Evolutionary conservation across 2,329 filamentous ascomycete genomes (phyloP), one percentile per base, ranked within the genome.

Genomic region (Trichoderma semiorbis): DNA sequence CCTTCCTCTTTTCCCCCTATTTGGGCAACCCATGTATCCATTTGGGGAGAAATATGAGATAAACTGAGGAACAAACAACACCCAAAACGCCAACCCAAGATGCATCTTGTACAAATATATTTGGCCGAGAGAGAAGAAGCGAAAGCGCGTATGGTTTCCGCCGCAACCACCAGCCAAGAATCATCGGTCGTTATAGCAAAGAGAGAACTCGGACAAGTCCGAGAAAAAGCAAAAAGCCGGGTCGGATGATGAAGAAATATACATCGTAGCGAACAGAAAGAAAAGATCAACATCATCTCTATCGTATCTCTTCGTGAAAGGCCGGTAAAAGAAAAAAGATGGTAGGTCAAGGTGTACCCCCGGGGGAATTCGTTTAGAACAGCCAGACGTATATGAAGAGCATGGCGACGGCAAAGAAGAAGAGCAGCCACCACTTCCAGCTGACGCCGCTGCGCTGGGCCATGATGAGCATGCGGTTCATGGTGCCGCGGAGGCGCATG

Each of bases 381-480:
- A 97, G 81, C 95, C 95, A 98, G 72, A 98, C 95, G 81, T 95
- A 99, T 76, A 90, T 89, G 81, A 99, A 99, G 75, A 98, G 81
- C 70, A 95, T 79, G 74, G 92, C 89, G 21, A 98, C 93, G 43
- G 91, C 92, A 7, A 90, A 86, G 80, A 99, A 97, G 83, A 99
- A 99, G 57, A 85, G 87, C 66, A 98, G 81, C 96, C 96, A 99
- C 71, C 95, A 92, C 82, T 89, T 95, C 96, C 96, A 99, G 78
- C 94, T 92, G 11, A 99, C 91, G n/a, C 96, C 96, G 2, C 95
- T 97, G 77, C 90, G 88, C 84, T 98, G 89, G 5, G 96, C 96
- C 96, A 99, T 99, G 69, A 95, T 80, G 75, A 98, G 83, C 96
- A 99, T 99, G 72, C 95, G 87, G 80, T 94, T 97, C 96, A 99